Percentiles rank a stretch among this genome's conserved stretches.
phyloP scores from a whole-genome alignment of 140 eudicot genomes.

The Bidens hawaiensis region DNA sequence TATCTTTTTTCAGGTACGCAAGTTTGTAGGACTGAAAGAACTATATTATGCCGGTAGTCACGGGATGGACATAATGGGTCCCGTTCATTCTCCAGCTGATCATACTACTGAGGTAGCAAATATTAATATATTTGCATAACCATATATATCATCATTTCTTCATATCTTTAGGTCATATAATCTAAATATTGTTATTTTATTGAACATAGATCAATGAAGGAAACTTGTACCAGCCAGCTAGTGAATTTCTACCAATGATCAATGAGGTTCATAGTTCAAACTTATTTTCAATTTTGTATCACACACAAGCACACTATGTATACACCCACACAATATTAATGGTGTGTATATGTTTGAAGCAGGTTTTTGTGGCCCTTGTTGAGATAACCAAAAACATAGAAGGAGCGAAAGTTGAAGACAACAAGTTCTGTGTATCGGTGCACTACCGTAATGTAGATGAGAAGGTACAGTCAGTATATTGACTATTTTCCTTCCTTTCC shows the following conservation, averaged over 20 bases:
- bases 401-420: constrained; percentile 72
- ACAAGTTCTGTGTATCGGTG: constrained; percentile 75
- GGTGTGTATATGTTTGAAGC: constrained; percentile 11
- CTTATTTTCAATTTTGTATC: neutral
- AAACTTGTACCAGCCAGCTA: constrained; percentile 84
- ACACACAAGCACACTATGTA: neutral
- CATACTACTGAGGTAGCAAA: constrained; percentile 42
- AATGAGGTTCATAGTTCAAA: constrained; percentile 51
- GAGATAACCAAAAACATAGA: constrained; percentile 50
- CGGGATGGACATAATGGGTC: constrained; percentile 94
- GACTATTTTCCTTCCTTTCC: neutral
- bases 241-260: constrained; percentile 80
- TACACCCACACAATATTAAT: neutral
- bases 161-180: constrained; percentile 3
- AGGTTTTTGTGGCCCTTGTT: constrained; percentile 53
- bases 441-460: constrained; percentile 86
- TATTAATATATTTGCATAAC: neutral
- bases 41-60: constrained; percentile 99
- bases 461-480: constrained; percentile 49
- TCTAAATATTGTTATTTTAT: constrained; percentile 10
- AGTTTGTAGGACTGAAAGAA: constrained; percentile 74
- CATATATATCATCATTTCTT: neutral
- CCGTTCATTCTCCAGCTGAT: constrained; percentile 44
- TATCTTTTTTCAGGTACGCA: constrained; percentile 45
- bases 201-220: constrained; percentile 52